Conservation (phyloP, 176 grass and related monocot genomes). For the Tuctoria greenei region DNA sequence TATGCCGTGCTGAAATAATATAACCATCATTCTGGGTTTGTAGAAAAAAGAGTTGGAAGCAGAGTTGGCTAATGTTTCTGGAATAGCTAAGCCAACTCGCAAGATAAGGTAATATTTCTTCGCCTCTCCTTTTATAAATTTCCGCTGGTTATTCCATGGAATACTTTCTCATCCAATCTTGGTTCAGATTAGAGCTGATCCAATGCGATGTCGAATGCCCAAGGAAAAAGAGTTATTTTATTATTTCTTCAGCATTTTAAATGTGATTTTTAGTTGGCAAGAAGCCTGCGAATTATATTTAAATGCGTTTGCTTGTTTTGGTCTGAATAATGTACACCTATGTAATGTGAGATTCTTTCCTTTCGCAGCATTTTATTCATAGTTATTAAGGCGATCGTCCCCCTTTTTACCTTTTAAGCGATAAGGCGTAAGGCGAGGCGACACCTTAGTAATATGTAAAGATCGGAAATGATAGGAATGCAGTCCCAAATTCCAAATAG, state of each 20-base stretch:
- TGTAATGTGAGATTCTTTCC: neutral
- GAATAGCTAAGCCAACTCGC: constrained; percentile 80
- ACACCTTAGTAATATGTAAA: too few species aligned
- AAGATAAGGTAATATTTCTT: constrained; percentile 85
- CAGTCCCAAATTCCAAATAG: too few species aligned
- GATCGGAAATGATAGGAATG: too few species aligned
- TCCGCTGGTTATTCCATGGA: neutral
- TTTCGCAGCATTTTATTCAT: neutral
- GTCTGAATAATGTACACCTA: neutral
- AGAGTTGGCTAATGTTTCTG: constrained; percentile 81
- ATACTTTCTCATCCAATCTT: constrained; percentile 7
- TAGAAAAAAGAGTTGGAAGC: constrained; percentile 99
- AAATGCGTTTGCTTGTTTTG: neutral
- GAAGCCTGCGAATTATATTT: neutral
- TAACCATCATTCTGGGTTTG: constrained; percentile 40
- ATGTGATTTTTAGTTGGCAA: neutral
- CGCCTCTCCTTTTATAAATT: neutral
- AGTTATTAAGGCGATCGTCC: too few species aligned
- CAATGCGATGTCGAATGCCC: neutral
- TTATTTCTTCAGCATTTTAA: neutral
- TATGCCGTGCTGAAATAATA: neutral
- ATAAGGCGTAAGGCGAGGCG: too few species aligned
- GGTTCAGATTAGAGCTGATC: neutral
- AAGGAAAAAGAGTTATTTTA: neutral
- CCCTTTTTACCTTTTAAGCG: too few species aligned